Percentiles rank a stretch among this genome's conserved stretches.
These are phyloP conservation scores for Dissophora ornata DNA, from an alignment of 192 early-diverging fungal species.

Conservation along the genomic window DNA sequence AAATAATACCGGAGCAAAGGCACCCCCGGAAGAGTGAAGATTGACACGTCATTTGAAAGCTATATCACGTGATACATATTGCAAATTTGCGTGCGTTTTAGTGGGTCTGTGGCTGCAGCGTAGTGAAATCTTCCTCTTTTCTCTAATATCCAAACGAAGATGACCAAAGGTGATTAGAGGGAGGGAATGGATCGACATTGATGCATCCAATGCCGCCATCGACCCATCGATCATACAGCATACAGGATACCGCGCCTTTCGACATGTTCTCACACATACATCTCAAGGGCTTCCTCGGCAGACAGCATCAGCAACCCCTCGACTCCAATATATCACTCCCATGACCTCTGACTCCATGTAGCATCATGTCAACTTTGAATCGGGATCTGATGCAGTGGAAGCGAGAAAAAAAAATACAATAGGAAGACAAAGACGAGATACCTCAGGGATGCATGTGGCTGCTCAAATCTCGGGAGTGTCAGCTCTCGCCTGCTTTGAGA, in stretches of 20 bases:
- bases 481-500: no score
- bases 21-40: not conserved
- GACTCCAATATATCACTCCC: no score
- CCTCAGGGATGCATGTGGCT: no score
- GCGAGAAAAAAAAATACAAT: no score
- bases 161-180: conserved; percentile 51
- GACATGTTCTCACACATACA: no score
- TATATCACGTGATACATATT: not conserved
- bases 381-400: no score
- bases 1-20: not conserved
- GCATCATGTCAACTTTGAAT: no score
- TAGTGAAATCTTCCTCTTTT: conserved; percentile 26
- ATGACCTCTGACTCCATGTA: no score
- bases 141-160: conserved; percentile 46
- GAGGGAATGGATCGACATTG: not conserved
- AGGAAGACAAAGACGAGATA: no score
- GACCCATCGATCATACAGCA: conserved; percentile 15
- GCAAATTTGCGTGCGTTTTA: not conserved
- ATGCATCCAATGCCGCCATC: conserved; percentile 1
- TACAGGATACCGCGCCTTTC: conserved; percentile 1
- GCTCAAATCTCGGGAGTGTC: no score
- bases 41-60: conserved; percentile 9
- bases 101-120: conserved; percentile 4
- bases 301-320: no score
- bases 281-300: no score